Base-by-base conservation (phyloP, 2,329 filamentous ascomycete species). In the Alternaria triticimaculans region DNA sequence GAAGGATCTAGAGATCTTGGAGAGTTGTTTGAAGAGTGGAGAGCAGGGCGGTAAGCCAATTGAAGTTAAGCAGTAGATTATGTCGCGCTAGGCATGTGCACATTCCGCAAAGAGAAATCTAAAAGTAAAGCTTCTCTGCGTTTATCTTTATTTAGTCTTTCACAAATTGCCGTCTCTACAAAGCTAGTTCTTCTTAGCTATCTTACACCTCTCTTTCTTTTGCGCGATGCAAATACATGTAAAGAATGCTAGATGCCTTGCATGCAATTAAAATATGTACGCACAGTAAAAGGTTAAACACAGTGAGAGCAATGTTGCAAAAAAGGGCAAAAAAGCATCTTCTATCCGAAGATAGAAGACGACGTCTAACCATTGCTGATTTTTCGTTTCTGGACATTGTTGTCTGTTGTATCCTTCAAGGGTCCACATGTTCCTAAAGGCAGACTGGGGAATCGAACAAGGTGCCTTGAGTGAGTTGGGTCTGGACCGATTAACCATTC, bases 1-100 rank as follows among this genome's bases (percentile, higher is more conserved):
- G 70, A 84, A 80, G 8, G 89, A 91, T 78, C 73, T 91, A 66
- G 86, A 89, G 77, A 78, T 91, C 65, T 71, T 82, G 51, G 82
- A 83, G 70, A 75, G 76, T 2, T 77, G 80, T 66, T 61, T 84
- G 64, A 77, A 62, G 70, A 82, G 80, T 66, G 82, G 82, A 10
- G 80, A 82, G 67, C 67, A 75, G 30, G 74, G 74, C 45, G 81
- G 80, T 3, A 71, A 69, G 55, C 72, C 77, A 5, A 63, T 81
- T 7, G 66, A 72, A 11, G 50, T 74, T 14, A 54, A 65, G 60
- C 64, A 62, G 33, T 64, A 64, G 44, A 20, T 9, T 18, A 41
- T 8, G 4, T 11, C 6, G 45, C 7, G 12, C 12, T 23, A 10
- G 44, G 15, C 2, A 3, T 12, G 10, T 14, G 15, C 4, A n/a